Base-by-base conservation (phyloP, 2,329 filamentous ascomycete species). In the Phaeosphaeriaceae sp. region DNA sequence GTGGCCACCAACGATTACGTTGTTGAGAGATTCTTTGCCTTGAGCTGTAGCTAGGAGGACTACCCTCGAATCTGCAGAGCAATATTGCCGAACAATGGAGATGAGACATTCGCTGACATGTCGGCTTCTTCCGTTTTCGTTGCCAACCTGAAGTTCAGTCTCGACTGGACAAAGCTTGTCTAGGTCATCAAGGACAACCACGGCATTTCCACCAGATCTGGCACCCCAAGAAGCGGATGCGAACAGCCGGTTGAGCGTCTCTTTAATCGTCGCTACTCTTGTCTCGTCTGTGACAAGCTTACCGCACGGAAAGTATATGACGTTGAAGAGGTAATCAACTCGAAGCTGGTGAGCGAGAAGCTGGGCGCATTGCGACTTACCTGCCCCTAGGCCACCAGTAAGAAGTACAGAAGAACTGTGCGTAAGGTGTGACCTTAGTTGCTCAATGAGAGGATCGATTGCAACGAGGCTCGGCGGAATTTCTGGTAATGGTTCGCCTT, bases 81-180 rank as follows among this genome's bases (percentile, higher is more conserved):
- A 96, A 69, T 93, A 92, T 66, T 97, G 89, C 47, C 87, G 84
- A 0, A 93, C 89, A 57, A 94, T 86, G 1, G 88, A 85, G 67
- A 90, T 89, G 4, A 99, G 82, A 0, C 91, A 85, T 72, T 99
- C 94, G 68, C 92, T 96, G 48, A 97, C 85, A 63, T 97, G 92
- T 28, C 92, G 85, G 70, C 92, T 97, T 56, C 93, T 85, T 15
- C 90, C 90, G 66, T 99, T 97, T 61, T 97, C 92, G 51, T 92
- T 92, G 54, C 91, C 91, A 4, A 96, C 90, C 72, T 97, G 91
- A 11, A 99, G 81, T 71, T 99, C 94, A 0, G 92, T 97, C 74
- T 99, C 95, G 1, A 87, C 88, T 0, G 94, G 93, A 67, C 93
- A 97, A 1, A 99, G 80, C 65, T 90, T 91, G 73, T 99, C 94